Evolutionary conservation across 768 basidiomycete genomes (phyloP), one percentile per base, ranked within the genome.

Genomic region (Phanerodontia chrysosporium): DNA sequence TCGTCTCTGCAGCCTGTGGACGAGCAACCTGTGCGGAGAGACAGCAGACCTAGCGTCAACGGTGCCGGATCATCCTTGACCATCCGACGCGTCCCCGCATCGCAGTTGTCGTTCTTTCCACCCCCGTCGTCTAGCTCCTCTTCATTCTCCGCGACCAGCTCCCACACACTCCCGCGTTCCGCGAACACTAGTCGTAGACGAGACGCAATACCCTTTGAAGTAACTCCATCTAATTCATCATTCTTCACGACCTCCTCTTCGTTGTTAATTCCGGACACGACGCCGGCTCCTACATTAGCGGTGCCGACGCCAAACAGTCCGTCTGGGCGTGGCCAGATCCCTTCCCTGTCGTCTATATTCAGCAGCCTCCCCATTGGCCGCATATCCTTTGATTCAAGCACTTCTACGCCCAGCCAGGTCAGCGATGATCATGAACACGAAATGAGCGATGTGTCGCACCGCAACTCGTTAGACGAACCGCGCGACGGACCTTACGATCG

Each of bases 41-140:
- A 18, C n/a, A 44, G 16, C 12, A 35, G 54, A 18, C 27, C 45
- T 35, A 16, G 39, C 51, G 45, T 36, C 25, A 49, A 45, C 52
- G 25, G n/a, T 5, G 22, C 27, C 36, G 24, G 25, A 12, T 16
- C 60, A 32, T 28, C 60, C 1, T 61, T 67, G 25, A 62, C 65
- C 28, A 64, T 74, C 36, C 67, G 64, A 18, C 65, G 70, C 35
- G 62, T 74, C 24, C 72, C 73, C 45, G 66, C 62, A 4, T 68
- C 69, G 1, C 71, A 66, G 30, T 62, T 73, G 10, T 69, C 72
- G 0, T 74, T 69, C 59, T 74, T 74, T 36, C 72, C 70, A 10
- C 72, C 67, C 1, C 55, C 65, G 3, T 64, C 57, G 6, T 58
- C 51, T 9, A 39, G 21, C n/a, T 49, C 42, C 25, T 46, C 29